Base-by-base conservation (phyloP, 805 yeast species). In the Cyberlindnera meyerae region DNA sequence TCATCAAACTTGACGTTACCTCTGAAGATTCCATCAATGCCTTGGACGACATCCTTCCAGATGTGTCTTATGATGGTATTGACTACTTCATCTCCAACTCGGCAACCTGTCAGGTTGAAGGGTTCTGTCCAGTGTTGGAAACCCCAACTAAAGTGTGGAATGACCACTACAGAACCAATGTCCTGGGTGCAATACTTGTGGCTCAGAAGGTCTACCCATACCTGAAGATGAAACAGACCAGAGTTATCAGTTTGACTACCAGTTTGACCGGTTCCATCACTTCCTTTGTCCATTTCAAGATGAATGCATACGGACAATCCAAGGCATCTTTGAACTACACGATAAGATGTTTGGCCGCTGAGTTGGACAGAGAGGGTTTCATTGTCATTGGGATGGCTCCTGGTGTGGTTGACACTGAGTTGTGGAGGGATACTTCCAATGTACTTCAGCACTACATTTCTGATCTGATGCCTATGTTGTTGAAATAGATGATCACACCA, bases 321-420 rank as follows among this genome's bases (percentile, higher is more conserved):
- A 65, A 66, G 45, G 63, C 66, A 9, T 68, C 63, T 2, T 40
- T 63, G 38, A 63, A 65, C 49, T 54, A 47, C 44, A 37, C 54
- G 13, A 48, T 45, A 8, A 52, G 43, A 32, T 49, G 47, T 16
- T 26, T 65, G 28, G 42, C 58, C 28, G n/a, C n/a, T 21, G 66
- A 63, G 35, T 33, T 54, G 18, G 36, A 30, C 11, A 25, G 27
- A 2, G 52, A 58, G 29, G 57, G 52, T 2, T 61, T 53, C 38
- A 54, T 45, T 11, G 48, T 57, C 20, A 42, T 61, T n/a, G 44
- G 62, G 11, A 24, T 62, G 9, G 63, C 61, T 36, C 72, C 72
- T 1, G 70, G 71, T 31, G 31, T 54, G 11, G 68, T 66, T n/a
- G 20, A 36, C 15, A 60, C 63, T 26, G 68, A 65, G 32, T 50